Base-by-base conservation (phyloP, 106 monocot genomes). In the Apostasia shenzhenica region DNA sequence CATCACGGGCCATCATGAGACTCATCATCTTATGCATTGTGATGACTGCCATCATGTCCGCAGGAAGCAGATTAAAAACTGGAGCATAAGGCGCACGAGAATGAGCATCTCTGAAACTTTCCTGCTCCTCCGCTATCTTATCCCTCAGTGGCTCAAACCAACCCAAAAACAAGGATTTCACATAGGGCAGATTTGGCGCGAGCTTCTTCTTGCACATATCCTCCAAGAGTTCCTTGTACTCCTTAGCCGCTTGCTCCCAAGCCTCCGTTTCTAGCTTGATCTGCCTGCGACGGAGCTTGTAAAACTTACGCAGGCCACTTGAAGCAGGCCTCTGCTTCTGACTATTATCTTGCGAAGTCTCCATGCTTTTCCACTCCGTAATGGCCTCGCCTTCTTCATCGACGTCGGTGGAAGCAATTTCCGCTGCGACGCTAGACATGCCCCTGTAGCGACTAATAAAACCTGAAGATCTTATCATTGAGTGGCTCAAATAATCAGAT, bases 11-110 rank as follows among this genome's bases (percentile, higher is more conserved):
- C 94, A 94, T 94, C 66, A 94, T 58, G 6, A 94, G 70, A 26
- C 87, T 81, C 90, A 94, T 90, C 78, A 94, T 8, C 76, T 94
- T 90, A 63, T 94, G 94, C 94, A 94, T 94, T 26, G 90, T 90
- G 65, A 94, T 90, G 51, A 94, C 90, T 2, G 94, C 87, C 87
- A 94, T 90, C 94, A 87, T 94, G 37, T 94, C 90, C 1, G 86
- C 83, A 8, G 90, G 85, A 38, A 94, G 79, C 48, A 63, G 75
- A 64, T 75, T 58, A 59, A 94, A 81, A 62, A 70, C 79, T 0
- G 61, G 82, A 1, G 59, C 79, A n/a, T 94, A 74, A 0, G 76
- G 45, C 4, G 78, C 3, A 41, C 78, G 72, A 13, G 57, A 70
- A 72, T 41, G 81, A 1, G 45, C 46, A 41, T 75, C 84, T 42